Conservation (phyloP, 2,329 filamentous ascomycete genomes). For the Pezicula radicicola region DNA sequence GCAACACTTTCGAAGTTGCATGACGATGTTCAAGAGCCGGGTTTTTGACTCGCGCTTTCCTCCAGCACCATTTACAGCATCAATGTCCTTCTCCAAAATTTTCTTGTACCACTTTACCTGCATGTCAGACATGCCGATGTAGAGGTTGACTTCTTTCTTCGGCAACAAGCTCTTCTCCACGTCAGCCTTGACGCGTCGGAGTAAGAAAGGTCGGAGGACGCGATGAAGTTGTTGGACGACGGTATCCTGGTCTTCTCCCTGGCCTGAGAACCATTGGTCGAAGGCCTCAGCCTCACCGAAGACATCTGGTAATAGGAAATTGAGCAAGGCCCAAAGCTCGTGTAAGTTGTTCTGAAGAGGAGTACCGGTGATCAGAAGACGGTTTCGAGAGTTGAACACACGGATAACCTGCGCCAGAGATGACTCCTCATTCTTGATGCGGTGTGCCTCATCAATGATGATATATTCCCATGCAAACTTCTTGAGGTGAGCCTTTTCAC, state of each 20-base stretch:
- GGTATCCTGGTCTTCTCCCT: conserved; percentile 87
- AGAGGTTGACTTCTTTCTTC: conserved; percentile 96
- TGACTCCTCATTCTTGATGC: conserved; percentile 99
- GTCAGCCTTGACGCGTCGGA: conserved; percentile 94
- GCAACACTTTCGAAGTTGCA: conserved; percentile 98
- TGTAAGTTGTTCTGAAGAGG: conserved; percentile 97
- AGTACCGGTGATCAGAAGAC: conserved; percentile 92
- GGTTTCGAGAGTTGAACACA: conserved; percentile 91
- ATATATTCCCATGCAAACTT: conserved; percentile 99
- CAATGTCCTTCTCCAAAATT: conserved; percentile 98
- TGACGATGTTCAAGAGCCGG: conserved; percentile 94
- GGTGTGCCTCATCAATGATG: conserved; percentile 96
- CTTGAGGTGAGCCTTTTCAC: conserved; percentile 90
- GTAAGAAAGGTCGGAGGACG: conserved; percentile 86
- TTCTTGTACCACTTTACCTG: conserved; percentile 99
- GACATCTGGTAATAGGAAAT: conserved; percentile 96
- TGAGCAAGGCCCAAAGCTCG: conserved; percentile 95
- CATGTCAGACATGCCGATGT: conserved; percentile 99
- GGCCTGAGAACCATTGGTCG: conserved; percentile 94
- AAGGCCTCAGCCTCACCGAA: conserved; percentile 97
- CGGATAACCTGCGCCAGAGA: conserved; percentile 95
- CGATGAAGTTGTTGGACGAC: conserved; percentile 95
- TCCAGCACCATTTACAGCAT: conserved; percentile 93
- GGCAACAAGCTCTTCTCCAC: conserved; percentile 96
- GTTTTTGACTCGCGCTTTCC: conserved; percentile 98